Conservation (phyloP, 495 filamentous ascomycete species). For the Wilcoxina mikolae region DNA sequence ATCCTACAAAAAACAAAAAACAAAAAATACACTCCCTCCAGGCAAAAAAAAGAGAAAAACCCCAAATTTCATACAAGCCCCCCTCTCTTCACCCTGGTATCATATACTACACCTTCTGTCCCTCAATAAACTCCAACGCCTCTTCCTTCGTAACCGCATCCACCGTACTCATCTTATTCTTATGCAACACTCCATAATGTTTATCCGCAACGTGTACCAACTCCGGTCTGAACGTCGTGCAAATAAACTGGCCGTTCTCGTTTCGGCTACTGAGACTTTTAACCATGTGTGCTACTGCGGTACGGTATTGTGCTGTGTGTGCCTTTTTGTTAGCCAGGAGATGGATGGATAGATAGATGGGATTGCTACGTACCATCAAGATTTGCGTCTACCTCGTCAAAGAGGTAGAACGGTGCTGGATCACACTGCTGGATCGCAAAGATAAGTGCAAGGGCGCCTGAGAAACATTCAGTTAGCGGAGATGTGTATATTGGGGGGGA, state of each 20-base stretch:
- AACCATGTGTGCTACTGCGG: constrained; percentile 79
- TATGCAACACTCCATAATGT: constrained; percentile 91
- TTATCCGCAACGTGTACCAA: constrained; percentile 92
- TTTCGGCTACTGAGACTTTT: constrained; percentile 47
- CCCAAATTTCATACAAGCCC: no score
- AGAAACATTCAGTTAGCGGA: constrained; percentile 35
- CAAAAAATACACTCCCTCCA: no score
- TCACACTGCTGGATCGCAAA: constrained; percentile 99
- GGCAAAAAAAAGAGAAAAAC: no score
- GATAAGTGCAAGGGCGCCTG: constrained; percentile 74
- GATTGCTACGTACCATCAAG: constrained; percentile 50
- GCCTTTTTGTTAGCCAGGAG: constrained; percentile 5
- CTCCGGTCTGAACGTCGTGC: constrained; percentile 94
- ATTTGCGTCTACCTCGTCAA: constrained; percentile 98
- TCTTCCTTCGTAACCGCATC: constrained; percentile 77
- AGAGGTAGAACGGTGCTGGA: constrained; percentile 95
- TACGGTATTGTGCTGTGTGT: constrained; percentile 58
- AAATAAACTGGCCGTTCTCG: constrained; percentile 42
- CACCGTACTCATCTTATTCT: constrained; percentile 82
- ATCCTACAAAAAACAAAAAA: no score
- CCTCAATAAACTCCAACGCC: constrained; percentile 87
- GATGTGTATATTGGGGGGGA: not conserved
- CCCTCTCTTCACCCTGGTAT: no score
- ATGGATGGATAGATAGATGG: not conserved
- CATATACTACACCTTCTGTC: constrained; percentile 30